Conservation (phyloP, 192 early-diverging fungal genomes). For the Funneliformis mosseae region DNA sequence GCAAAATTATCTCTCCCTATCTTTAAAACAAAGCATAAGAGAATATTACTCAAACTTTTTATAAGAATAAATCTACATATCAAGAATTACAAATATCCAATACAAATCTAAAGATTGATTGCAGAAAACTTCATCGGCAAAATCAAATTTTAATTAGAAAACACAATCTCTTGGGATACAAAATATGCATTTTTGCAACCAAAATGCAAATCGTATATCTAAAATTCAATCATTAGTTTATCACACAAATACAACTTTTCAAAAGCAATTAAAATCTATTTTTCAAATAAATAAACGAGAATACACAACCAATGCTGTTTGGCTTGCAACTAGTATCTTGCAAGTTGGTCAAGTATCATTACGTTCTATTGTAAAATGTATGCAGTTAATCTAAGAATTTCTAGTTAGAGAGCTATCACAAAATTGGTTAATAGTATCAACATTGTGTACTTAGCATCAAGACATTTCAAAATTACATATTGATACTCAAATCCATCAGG, state of each 20-base stretch:
- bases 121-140: neutral
- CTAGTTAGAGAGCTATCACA: neutral
- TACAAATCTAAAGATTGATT: too few species aligned
- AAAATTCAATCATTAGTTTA: neutral
- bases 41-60: too few species aligned
- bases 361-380: neutral
- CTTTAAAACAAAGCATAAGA: too few species aligned
- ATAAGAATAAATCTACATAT: too few species aligned
- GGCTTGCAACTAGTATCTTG: slow-evolving; percentile 1
- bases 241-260: neutral
- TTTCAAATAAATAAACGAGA: neutral
- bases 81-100: too few species aligned
- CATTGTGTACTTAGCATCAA: neutral
- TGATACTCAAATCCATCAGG: neutral
- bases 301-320: neutral
- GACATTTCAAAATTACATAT: neutral
- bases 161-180: neutral
- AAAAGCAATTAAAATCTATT: neutral
- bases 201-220: neutral
- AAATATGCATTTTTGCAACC: neutral
- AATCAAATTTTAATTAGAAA: neutral
- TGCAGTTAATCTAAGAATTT: neutral
- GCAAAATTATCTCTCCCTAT: too few species aligned
- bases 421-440: neutral
- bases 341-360: neutral